Percentiles rank a stretch among this genome's conserved stretches.
Conservation (phyloP, 2,329 filamentous ascomycete genomes). For the Aspergillus fumigatus region DNA sequence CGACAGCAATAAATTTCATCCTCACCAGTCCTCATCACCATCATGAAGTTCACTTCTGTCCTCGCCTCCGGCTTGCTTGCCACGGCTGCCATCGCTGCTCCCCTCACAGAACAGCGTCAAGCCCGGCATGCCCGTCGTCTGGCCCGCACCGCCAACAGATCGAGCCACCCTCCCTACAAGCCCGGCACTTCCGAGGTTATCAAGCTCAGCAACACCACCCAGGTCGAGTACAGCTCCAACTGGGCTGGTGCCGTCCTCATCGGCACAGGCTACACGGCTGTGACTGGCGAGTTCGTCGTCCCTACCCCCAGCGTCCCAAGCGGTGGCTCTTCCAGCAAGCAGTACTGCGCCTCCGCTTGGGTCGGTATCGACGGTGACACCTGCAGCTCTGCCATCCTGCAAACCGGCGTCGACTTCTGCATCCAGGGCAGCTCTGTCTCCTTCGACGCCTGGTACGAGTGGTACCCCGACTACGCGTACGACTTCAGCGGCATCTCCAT, state of each 20-base stretch:
- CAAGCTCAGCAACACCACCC: slow-evolving; percentile 31
- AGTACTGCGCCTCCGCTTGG: slow-evolving; percentile 51
- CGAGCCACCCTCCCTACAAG: slow-evolving; percentile 29
- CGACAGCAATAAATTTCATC: not conserved
- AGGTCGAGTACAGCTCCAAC: slow-evolving; percentile 50
- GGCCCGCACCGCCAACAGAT: slow-evolving; percentile 21
- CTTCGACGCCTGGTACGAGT: slow-evolving; percentile 57
- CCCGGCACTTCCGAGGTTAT: slow-evolving; percentile 23
- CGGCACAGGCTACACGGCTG: slow-evolving; percentile 48
- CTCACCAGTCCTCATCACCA: not conserved
- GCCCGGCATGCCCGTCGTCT: slow-evolving; percentile 24
- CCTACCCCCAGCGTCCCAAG: slow-evolving; percentile 43
- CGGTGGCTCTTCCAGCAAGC: slow-evolving; percentile 26
- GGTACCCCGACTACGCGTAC: slow-evolving; percentile 54
- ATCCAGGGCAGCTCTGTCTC: slow-evolving; percentile 37
- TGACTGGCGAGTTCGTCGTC: slow-evolving; percentile 50
- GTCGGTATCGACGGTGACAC: slow-evolving; percentile 59
- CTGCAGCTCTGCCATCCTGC: slow-evolving; percentile 49
- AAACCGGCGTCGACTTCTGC: slow-evolving; percentile 55
- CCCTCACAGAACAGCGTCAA: slow-evolving; percentile 41
- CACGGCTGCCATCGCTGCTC: slow-evolving; percentile 43
- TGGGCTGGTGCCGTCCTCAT: slow-evolving; percentile 57
- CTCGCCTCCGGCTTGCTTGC: slow-evolving; percentile 37
- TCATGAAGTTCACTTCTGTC: slow-evolving; percentile 49
- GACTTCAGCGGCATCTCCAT: slow-evolving; percentile 47